Evolutionary conservation across 2,329 filamentous ascomycete genomes (phyloP), one percentile per base, ranked within the genome.

Genomic region (Chrysosporium keratinophilum): DNA sequence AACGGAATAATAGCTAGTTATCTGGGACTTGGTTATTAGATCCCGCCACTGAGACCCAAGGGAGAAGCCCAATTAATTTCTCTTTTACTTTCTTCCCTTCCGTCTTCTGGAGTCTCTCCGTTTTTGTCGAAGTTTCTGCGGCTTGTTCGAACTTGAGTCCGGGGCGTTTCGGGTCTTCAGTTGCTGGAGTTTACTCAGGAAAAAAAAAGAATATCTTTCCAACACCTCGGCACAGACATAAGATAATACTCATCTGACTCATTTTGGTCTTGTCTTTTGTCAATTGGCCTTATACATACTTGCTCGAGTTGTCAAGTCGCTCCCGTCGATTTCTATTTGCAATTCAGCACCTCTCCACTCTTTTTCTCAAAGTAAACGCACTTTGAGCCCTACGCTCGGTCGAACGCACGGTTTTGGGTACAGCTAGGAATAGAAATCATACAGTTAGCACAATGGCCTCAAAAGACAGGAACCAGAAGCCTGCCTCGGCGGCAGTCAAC

Each of bases 401-500:
- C 23, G 23, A 28, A 28, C 23, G 23, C 23, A 28, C 23, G 23
- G 7, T 3, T 28, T 7, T 3, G 7, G 23, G 23, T 28, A 28
- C 7, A 28, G 23, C 23, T 17, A 17, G 37, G 12, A 10, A 14
- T 50, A 6, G 14, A 41, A 41, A 34, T 11, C 34, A 42, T 20
- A 34, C n/a, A 41, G 17, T 9, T 34, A 43, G 40, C 12, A 51
- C 37, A 40, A 52, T 52, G 50, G 35, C 47, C 10, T 57, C 52
- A 7, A 55, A 52, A 55, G 49, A 56, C 33, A 46, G 49, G 47
- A 59, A 55, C 17, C 42, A 41, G 19, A 91, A 86, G 76, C 85
- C 87, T 63, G 81, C 90, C 56, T 89, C 89, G 54, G 87, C 83
- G 59, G 90, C 90, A 43, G 90, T 87, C 46, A 96, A 96, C 72